Evolutionary conservation across 371 early-diverging fungal species (phyloP).

Genomic region (Mucor indicus): DNA sequence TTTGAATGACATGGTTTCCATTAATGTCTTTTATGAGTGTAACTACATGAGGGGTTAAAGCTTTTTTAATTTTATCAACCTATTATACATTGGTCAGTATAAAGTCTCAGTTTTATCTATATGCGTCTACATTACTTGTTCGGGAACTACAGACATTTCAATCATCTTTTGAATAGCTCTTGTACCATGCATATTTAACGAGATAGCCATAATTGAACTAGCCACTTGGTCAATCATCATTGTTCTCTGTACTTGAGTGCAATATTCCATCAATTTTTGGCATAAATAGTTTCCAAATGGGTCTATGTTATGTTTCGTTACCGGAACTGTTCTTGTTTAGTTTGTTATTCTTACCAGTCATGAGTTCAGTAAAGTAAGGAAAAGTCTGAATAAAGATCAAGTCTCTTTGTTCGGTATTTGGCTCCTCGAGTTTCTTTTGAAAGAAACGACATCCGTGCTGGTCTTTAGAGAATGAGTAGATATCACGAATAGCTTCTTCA

Average conservation of each 20-base stretch:
- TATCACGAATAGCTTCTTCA: conserved; percentile 69
- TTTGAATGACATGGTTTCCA: conserved; percentile 98
- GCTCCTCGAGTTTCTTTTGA: conserved; percentile 84
- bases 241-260: conserved; percentile 72
- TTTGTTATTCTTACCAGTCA: conserved; percentile 59
- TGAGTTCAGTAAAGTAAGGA: conserved; percentile 75
- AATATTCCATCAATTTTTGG: conserved; percentile 83
- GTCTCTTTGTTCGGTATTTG: conserved; percentile 54
- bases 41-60: conserved; percentile 78
- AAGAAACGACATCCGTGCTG: conserved; percentile 89
- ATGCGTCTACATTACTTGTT: too few species aligned
- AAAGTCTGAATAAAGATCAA: conserved; percentile 75
- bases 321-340: not conserved
- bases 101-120: too few species aligned
- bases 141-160: conserved; percentile 69
- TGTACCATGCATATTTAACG: conserved; percentile 96
- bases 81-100: too few species aligned
- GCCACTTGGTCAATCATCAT: conserved; percentile 71
- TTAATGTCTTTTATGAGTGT: conserved; percentile 92
- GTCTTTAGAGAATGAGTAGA: conserved; percentile 80
- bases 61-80: conserved; percentile 68
- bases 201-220: conserved; percentile 73
- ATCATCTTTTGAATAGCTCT: conserved; percentile 96
- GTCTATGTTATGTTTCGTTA: conserved; percentile 38
- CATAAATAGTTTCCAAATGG: conserved; percentile 93